phyloP scores from a whole-genome alignment of 257 asterid genomes.

The Solanum neorickii region DNA sequence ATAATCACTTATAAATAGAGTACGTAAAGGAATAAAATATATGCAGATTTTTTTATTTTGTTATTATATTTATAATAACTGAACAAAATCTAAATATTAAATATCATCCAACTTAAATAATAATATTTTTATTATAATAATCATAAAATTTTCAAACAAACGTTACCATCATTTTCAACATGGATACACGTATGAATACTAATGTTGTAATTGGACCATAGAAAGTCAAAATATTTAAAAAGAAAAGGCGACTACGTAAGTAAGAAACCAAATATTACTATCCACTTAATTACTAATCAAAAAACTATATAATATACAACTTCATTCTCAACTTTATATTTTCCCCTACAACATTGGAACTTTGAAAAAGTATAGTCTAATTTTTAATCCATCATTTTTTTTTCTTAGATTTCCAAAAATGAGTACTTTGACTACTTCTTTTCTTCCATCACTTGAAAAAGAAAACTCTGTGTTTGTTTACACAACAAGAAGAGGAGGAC shows the following conservation, averaged over 20 bases:
- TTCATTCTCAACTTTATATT: neutral
- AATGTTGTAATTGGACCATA: neutral
- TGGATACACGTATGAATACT: neutral
- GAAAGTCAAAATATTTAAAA: neutral
- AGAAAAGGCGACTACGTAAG: neutral
- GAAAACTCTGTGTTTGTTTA: conserved; percentile 14
- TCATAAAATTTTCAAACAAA: neutral
- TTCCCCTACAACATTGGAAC: neutral
- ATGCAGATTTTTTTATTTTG: too few relatives aligned
- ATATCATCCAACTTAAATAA: too few relatives aligned
- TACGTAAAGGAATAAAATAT: too few relatives aligned
- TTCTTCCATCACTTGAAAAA: conserved; percentile 29
- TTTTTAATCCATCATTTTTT: neutral
- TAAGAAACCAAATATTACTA: neutral
- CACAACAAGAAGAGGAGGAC: conserved; percentile 31
- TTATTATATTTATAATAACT: too few relatives aligned
- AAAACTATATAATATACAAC: neutral
- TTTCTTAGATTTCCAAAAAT: conserved; percentile 5
- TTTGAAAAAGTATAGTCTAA: neutral
- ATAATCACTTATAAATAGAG: too few relatives aligned
- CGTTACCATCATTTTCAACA: neutral
- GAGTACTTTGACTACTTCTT: conserved; percentile 40
- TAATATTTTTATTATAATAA: too few relatives aligned
- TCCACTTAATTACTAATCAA: too few relatives aligned
- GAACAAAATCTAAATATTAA: too few relatives aligned